phyloP scores from a whole-genome alignment of 2,329 filamentous ascomycete species.

The Arachnopeziza araneosa region DNA sequence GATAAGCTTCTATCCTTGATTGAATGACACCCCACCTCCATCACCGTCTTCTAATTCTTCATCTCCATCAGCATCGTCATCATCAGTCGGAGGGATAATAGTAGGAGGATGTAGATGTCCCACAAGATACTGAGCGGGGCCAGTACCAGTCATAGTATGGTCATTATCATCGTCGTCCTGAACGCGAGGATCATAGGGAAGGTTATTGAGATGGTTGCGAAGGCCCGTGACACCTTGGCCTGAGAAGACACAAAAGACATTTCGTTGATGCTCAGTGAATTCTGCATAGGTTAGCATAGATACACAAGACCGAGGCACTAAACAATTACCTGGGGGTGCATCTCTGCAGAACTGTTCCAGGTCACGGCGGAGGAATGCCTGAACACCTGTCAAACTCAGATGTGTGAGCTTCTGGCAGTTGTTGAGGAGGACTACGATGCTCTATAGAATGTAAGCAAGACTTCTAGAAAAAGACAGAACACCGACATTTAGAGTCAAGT shows the following conservation, averaged over 20 bases:
- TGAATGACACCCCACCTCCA: constrained; percentile 9
- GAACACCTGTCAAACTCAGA: constrained; percentile 87
- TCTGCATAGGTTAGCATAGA: constrained; percentile 45
- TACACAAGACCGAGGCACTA: background rate
- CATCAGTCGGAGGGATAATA: constrained; percentile 5
- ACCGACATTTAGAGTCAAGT: constrained; percentile 72
- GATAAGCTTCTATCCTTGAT: background rate
- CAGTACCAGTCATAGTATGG: constrained; percentile 30
- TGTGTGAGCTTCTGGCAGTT: constrained; percentile 90
- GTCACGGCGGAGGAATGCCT: constrained; percentile 81
- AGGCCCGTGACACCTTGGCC: constrained; percentile 75
- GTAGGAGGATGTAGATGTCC: background rate
- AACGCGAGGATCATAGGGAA: background rate
- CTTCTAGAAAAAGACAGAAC: background rate
- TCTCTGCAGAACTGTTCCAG: constrained; percentile 80
- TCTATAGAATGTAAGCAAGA: constrained; percentile 49
- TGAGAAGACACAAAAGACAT: constrained; percentile 97
- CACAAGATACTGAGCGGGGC: background rate
- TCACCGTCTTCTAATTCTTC: constrained; percentile 23
- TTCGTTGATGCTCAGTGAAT: constrained; percentile 91
- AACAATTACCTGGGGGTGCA: constrained; percentile 61
- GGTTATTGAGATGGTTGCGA: constrained; percentile 73
- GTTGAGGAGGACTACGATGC: constrained; percentile 83
- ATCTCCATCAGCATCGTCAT: constrained; percentile 17
- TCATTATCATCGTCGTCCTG: constrained; percentile 69